phyloP scores from a whole-genome alignment of 331 rosid genomes.

The Malus hybrid region DNA sequence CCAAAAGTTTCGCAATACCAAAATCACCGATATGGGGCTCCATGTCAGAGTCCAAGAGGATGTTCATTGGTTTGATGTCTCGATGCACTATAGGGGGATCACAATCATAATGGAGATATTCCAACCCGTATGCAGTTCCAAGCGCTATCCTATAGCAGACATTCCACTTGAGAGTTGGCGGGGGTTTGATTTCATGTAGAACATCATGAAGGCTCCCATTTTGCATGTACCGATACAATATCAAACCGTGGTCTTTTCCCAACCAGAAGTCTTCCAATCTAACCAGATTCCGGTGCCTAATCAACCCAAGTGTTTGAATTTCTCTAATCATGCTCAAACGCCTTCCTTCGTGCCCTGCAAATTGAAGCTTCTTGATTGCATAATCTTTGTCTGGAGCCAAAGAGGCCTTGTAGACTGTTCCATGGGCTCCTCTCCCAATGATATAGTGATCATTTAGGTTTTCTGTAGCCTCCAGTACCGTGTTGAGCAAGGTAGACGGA shows the following conservation, averaged over 20 bases:
- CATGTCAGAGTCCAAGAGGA: conserved; percentile 75
- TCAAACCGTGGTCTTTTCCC: conserved; percentile 44
- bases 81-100: conserved; percentile 72
- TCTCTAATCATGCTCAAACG: conserved; percentile 55
- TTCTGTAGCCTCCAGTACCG: conserved; percentile 56
- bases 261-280: conserved; percentile 57
- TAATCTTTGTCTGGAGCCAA: conserved; percentile 30
- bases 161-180: conserved; percentile 43
- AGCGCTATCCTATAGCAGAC: conserved; percentile 55
- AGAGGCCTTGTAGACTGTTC: conserved; percentile 62
- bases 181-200: conserved; percentile 45
- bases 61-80: conserved; percentile 80
- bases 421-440: conserved; percentile 80
- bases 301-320: conserved; percentile 47
- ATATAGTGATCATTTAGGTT: conserved; percentile 41
- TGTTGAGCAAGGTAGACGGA: conserved; percentile 25
- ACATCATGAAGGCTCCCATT: conserved; percentile 87
- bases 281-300: conserved; percentile 73
- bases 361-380: conserved; percentile 68
- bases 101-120: conserved; percentile 76
- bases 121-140: conserved; percentile 73
- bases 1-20: conserved; percentile 69
- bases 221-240: conserved; percentile 58
- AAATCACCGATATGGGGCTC: conserved; percentile 74
- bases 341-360: conserved; percentile 31